These are phyloP conservation scores for Akanthomyces lecanii DNA, from an alignment of 2,329 filamentous ascomycete genomes.

Conservation along the genomic window DNA sequence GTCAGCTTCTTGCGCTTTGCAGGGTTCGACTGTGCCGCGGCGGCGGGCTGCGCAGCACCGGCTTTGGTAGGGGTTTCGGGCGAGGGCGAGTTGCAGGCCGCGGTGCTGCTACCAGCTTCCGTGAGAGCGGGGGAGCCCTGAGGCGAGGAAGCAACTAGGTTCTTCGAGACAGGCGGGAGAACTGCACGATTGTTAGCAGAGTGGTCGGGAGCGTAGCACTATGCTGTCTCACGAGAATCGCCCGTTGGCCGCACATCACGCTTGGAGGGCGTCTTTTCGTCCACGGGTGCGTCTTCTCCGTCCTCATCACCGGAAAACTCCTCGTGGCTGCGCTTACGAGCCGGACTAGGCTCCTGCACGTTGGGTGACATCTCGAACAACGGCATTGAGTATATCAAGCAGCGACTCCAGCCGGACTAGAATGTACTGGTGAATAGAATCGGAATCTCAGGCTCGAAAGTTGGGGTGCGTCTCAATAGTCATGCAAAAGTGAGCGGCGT, in stretches of 20 bases:
- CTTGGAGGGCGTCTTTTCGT: conserved; percentile 21
- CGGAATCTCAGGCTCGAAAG: too few relatives aligned
- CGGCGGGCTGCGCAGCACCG: conserved; percentile 21
- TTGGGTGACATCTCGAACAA: conserved; percentile 46
- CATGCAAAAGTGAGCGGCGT: not conserved
- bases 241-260: conserved; percentile 21
- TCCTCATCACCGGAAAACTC: conserved; percentile 37
- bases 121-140: conserved; percentile 34
- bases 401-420: not conserved
- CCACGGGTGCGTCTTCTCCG: conserved; percentile 23
- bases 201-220: too few relatives aligned
- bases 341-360: conserved; percentile 38
- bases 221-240: conserved; percentile 24
- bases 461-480: not conserved
- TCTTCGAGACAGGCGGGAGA: conserved; percentile 23
- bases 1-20: conserved; percentile 44
- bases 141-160: conserved; percentile 27
- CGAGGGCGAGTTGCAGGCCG: conserved; percentile 34
- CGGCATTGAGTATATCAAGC: conserved; percentile 36
- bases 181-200: conserved; percentile 22
- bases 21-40: conserved; percentile 21
- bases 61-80: conserved; percentile 31
- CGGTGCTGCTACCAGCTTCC: conserved; percentile 40
- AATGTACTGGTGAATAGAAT: too few relatives aligned
- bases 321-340: conserved; percentile 44